A percentile compares a stretch with the other conserved stretches of the same genome.
Evolutionary conservation across 2,329 filamentous ascomycete genomes (phyloP).

Genomic region (Juglanconis juglandina): DNA sequence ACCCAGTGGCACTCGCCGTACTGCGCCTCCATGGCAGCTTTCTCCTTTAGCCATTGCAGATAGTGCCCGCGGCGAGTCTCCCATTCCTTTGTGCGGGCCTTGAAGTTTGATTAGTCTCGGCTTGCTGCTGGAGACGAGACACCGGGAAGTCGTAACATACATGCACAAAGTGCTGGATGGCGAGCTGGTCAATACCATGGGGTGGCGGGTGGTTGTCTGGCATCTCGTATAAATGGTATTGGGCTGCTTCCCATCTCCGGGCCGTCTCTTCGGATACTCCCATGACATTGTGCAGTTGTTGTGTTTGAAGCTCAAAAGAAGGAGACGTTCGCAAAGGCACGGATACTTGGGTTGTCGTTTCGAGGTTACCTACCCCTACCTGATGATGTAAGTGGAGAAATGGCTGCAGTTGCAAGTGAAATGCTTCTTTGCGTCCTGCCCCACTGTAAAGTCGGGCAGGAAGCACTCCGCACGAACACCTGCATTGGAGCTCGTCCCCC

Average conservation of each 20-base stretch:
- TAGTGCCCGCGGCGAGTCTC: background rate
- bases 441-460: too few relatives aligned
- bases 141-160: background rate
- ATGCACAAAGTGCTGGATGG: background rate
- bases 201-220: background rate
- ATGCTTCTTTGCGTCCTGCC: too few relatives aligned
- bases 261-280: background rate
- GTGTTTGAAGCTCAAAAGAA: too few relatives aligned
- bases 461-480: too few relatives aligned
- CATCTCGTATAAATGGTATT: background rate
- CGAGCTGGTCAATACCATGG: rapidly evolving
- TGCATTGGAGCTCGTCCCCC: too few relatives aligned
- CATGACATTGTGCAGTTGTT: background rate
- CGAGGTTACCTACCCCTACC: too few relatives aligned
- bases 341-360: too few relatives aligned
- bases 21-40: background rate
- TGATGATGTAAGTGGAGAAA: too few relatives aligned
- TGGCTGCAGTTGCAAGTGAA: too few relatives aligned
- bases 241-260: background rate
- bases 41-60: background rate
- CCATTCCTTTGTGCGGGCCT: slow-evolving; percentile 1
- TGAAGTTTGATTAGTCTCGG: background rate
- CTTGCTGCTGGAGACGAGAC: background rate
- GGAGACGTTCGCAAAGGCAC: too few relatives aligned
- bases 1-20: background rate